Evolutionary conservation across 805 yeast genomes (phyloP).

Genomic region (Suhomyces canberraensis): DNA sequence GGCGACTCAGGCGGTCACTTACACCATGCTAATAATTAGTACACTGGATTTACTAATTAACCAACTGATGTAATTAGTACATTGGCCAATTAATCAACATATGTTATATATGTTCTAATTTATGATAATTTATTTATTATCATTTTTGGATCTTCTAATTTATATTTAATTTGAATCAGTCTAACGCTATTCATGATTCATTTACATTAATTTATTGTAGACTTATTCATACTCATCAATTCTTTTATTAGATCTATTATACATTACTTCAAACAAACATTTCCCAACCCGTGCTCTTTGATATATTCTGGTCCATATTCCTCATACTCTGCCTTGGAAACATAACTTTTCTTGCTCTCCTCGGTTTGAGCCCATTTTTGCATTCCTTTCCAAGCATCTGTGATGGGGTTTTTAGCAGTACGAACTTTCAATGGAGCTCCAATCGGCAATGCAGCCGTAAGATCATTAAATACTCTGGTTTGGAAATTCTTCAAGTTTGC

Average conservation of each 20-base stretch:
- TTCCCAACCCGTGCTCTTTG: slow-evolving; percentile 81
- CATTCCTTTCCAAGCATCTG: slow-evolving; percentile 96
- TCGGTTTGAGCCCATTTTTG: slow-evolving; percentile 63
- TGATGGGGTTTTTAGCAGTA: slow-evolving; percentile 60
- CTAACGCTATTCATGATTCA: too few relatives aligned
- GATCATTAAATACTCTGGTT: slow-evolving; percentile 66
- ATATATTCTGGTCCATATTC: slow-evolving; percentile 90
- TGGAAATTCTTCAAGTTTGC: slow-evolving; percentile 62
- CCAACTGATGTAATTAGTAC: too few relatives aligned
- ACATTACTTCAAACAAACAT: slow-evolving; percentile 35
- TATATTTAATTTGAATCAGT: too few relatives aligned
- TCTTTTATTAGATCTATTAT: slow-evolving; percentile 3
- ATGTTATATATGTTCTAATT: too few relatives aligned
- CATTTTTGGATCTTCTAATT: too few relatives aligned
- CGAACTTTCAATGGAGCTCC: slow-evolving; percentile 60
- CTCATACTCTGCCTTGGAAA: slow-evolving; percentile 72
- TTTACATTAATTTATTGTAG: background rate
- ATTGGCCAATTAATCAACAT: too few relatives aligned
- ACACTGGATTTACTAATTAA: too few relatives aligned
- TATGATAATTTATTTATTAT: too few relatives aligned
- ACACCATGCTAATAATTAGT: too few relatives aligned
- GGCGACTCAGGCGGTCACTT: too few relatives aligned
- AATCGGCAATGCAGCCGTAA: slow-evolving; percentile 67
- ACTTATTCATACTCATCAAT: too few relatives aligned
- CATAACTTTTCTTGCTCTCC: slow-evolving; percentile 44